phyloP scores from a whole-genome alignment of 1,139 yeast genomes.

The Schwanniomyces etchellsii region DNA sequence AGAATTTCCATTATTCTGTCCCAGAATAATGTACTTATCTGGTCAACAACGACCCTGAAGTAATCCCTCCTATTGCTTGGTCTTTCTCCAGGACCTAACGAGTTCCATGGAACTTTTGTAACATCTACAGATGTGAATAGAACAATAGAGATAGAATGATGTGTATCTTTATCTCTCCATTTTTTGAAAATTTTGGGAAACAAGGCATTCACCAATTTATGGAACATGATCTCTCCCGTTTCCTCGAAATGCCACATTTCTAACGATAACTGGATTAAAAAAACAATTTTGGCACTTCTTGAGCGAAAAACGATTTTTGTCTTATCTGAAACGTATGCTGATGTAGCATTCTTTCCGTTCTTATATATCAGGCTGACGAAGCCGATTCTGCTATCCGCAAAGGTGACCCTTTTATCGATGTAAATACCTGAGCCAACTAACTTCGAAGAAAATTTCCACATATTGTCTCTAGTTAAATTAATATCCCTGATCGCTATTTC shows the following conservation, averaged over 20 bases:
- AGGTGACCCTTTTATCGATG: conserved; percentile 58
- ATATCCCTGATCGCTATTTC: conserved; percentile 81
- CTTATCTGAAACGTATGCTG: conserved; percentile 61
- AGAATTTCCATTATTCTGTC: conserved; percentile 84
- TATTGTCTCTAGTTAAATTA: conserved; percentile 81
- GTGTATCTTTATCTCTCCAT: conserved; percentile 84
- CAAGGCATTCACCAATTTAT: conserved; percentile 83
- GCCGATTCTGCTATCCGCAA: conserved; percentile 55
- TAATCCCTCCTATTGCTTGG: conserved; percentile 68
- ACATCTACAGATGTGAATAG: conserved; percentile 78
- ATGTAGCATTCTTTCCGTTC: conserved; percentile 60
- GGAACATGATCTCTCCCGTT: conserved; percentile 90
- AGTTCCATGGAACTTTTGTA: conserved; percentile 50
- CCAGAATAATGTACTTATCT: conserved; percentile 85
- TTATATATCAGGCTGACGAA: conserved; percentile 63
- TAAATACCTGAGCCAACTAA: conserved; percentile 63
- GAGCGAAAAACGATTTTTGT: conserved; percentile 85
- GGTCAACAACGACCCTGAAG: conserved; percentile 92
- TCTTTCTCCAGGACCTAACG: conserved; percentile 66
- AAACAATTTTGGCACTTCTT: conserved; percentile 80
- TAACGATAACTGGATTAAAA: conserved; percentile 79
- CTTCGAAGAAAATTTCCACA: conserved; percentile 77
- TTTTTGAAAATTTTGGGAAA: conserved; percentile 84
- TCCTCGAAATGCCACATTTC: conserved; percentile 99
- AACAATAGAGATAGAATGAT: conserved; percentile 87